Evolutionary conservation across 768 basidiomycete genomes (phyloP).

Genomic region (Termitomyces eurrhizus): DNA sequence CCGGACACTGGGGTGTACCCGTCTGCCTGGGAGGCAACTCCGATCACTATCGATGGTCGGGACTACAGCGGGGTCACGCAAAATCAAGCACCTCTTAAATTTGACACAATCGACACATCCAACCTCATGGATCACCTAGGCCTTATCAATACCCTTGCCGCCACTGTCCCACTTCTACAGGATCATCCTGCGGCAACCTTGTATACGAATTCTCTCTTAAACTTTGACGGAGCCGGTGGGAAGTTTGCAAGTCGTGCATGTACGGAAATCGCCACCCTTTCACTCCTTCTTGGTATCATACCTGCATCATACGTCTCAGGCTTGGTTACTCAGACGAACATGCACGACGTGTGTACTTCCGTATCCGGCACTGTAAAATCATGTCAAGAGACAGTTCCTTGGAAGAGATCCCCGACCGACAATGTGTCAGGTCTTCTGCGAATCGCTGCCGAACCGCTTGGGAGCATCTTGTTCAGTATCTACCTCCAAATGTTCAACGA

Average conservation of each 20-base stretch:
- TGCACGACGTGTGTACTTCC: conserved; percentile 30
- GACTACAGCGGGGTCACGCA: conserved; percentile 23
- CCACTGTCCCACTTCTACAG: conserved; percentile 34
- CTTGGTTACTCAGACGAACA: conserved; percentile 36
- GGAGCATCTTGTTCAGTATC: conserved; percentile 35
- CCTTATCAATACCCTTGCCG: conserved; percentile 39
- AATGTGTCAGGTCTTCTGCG: neutral
- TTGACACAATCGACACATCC: conserved; percentile 48
- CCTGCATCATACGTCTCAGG: conserved; percentile 38
- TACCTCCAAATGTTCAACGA: conserved; percentile 42
- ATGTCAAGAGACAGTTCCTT: conserved; percentile 4
- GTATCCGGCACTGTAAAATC: neutral
- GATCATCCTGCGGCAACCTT: conserved; percentile 27
- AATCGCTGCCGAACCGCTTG: conserved; percentile 24
- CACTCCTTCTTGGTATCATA: conserved; percentile 36
- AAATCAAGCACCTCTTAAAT: conserved; percentile 28
- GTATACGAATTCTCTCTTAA: conserved; percentile 39
- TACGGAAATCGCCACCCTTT: conserved; percentile 37
- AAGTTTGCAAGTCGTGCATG: conserved; percentile 29
- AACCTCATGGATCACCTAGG: conserved; percentile 48
- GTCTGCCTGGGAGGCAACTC: conserved; percentile 29
- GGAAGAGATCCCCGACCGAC: conserved; percentile 3
- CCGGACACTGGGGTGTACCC: conserved; percentile 27
- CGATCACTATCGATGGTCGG: conserved; percentile 26
- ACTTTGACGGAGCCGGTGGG: conserved; percentile 18